Conservation (phyloP, 2,329 filamentous ascomycete genomes). For the Sclerotinia glacialis region DNA sequence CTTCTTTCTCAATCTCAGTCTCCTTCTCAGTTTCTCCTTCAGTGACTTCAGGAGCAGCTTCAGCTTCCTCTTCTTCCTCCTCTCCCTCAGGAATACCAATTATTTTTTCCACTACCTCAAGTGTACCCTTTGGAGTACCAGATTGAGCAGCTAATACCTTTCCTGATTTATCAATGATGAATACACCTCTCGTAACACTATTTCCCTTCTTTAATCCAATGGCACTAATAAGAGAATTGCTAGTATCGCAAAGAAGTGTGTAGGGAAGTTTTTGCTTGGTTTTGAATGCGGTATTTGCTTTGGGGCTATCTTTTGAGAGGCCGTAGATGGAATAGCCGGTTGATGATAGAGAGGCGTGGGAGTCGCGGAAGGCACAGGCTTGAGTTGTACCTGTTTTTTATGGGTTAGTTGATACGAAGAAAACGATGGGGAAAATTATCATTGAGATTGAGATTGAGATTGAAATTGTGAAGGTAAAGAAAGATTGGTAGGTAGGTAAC, state of each 20-base stretch:
- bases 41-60: no score
- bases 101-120: slow-evolving; percentile 72
- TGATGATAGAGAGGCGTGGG: slow-evolving; percentile 70
- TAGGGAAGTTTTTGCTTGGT: slow-evolving; percentile 89
- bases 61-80: slow-evolving; percentile 8
- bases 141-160: slow-evolving; percentile 73
- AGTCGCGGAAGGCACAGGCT: slow-evolving; percentile 89
- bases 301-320: slow-evolving; percentile 81
- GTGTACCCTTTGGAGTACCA: slow-evolving; percentile 74
- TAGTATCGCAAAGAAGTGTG: slow-evolving; percentile 79
- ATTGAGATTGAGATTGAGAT: neutral
- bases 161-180: slow-evolving; percentile 78
- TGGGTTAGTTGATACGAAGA: slow-evolving; percentile 2
- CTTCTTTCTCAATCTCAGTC: neutral
- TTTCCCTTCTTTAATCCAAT: slow-evolving; percentile 87
- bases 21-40: neutral
- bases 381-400: slow-evolving; percentile 78
- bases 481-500: slow-evolving; percentile 42
- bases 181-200: slow-evolving; percentile 82
- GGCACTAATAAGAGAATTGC: slow-evolving; percentile 70
- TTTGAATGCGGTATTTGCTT: slow-evolving; percentile 90
- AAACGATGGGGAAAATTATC: neutral
- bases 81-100: slow-evolving; percentile 46
- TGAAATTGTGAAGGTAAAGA: neutral
- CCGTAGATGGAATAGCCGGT: slow-evolving; percentile 86